Evolutionary conservation across 2,329 filamentous ascomycete genomes (phyloP), one percentile per base, ranked within the genome.

Genomic region (Colletotrichum incanum): DNA sequence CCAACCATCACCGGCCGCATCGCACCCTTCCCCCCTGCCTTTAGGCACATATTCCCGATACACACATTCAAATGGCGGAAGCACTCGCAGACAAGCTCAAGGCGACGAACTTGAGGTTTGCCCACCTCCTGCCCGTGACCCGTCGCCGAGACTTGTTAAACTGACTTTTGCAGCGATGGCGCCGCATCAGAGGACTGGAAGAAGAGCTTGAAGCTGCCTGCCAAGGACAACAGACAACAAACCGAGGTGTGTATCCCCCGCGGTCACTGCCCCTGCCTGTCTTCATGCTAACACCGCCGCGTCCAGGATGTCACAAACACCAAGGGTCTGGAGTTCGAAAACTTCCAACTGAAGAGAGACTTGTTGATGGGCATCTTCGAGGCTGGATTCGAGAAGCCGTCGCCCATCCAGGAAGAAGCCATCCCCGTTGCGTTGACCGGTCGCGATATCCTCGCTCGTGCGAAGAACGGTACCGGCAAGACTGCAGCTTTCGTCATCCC

Each of bases 331-430:
- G 96, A 99, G 78, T 99, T 98, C 80, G 97, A 99, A 84, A 94
- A 98, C 77, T 98, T 99, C 82, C 93, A 93, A 76, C 92, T 99
- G 78, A 98, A 97, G 87, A 90, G 96, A 81, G 94, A 98, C 81
- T 87, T 99, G 73, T 91, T 99, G 86, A 99, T 98, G 96, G 96
- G 96, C 74, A 98, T 99, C 76, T 99, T 98, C 83, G 96, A 99
- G 86, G 96, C 96, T 77, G 96, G 96, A 75, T 99, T 98, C 83
- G 96, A 99, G 83, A 98, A 97, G 85, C 96, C 96, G 20, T 99
- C 96, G 69, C 96, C 96, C 14, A 99, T 99, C 78, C 96, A 99
- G 90, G 96, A 99, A 92, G 96, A 98, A 86, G 95, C 96, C 67
- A 98, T 99, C 79, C 96, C 96, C 59, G 96, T 99, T 76, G 96